phyloP scores from a whole-genome alignment of 2,329 filamentous ascomycete species.

The Pyricularia sp. region DNA sequence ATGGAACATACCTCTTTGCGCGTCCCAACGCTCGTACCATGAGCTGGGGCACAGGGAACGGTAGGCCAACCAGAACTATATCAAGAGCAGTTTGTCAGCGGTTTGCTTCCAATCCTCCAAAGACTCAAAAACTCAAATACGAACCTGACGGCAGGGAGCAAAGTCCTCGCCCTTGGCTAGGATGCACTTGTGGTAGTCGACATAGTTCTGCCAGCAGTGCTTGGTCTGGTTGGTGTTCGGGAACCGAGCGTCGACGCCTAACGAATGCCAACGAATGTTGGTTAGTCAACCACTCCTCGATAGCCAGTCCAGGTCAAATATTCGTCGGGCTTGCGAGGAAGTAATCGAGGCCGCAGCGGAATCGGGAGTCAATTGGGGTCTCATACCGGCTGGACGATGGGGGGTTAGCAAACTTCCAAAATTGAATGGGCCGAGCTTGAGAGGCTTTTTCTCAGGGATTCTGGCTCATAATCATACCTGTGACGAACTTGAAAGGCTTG shows the following conservation, averaged over 20 bases:
- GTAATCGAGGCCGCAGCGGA: not conserved
- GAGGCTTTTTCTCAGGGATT: constrained; percentile 11
- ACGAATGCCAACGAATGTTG: not conserved
- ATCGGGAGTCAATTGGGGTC: not conserved
- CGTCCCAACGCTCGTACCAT: constrained; percentile 93
- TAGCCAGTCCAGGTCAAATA: not conserved
- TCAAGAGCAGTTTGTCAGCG: constrained; percentile 14
- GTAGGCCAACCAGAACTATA: constrained; percentile 90
- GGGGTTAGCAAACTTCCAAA: constrained; percentile 24
- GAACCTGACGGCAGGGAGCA: constrained; percentile 89
- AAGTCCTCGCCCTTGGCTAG: constrained; percentile 98
- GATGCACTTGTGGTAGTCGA: constrained; percentile 99
- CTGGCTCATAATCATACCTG: constrained; percentile 31
- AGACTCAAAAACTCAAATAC: constrained; percentile 7
- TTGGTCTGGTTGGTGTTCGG: constrained; percentile 97
- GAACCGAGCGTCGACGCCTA: constrained; percentile 98
- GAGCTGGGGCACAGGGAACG: constrained; percentile 91
- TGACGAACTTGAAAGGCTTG: constrained; percentile 99
- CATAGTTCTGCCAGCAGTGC: constrained; percentile 99
- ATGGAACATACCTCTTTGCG: constrained; percentile 69
- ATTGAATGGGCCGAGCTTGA: constrained; percentile 11
- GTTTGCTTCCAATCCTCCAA: not conserved
- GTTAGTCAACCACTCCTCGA: not conserved
- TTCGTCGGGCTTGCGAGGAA: not conserved
- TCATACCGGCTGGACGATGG: constrained; percentile 27